These are phyloP conservation scores for Pontederia crassipes DNA, from an alignment of 176 grass and related monocot species.

Conservation along the genomic window DNA sequence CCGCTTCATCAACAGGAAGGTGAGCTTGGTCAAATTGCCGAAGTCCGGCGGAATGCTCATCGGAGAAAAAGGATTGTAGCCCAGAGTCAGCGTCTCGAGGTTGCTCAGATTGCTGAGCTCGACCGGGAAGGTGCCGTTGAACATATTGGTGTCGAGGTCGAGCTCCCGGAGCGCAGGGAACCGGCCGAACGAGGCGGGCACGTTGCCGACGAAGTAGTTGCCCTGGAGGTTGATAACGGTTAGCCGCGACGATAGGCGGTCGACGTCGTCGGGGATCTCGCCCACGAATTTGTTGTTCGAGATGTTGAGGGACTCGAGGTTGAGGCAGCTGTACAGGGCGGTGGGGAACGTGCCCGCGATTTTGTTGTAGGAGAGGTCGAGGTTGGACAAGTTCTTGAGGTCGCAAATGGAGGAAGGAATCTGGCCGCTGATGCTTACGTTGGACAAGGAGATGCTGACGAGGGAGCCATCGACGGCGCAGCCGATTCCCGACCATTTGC, in stretches of 20 bases:
- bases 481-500: slow-evolving; percentile 10
- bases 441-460: not conserved
- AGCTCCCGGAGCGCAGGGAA: slow-evolving; percentile 3
- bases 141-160: slow-evolving; percentile 1
- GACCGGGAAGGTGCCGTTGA: slow-evolving; percentile 6
- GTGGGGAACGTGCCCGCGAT: slow-evolving; percentile 16
- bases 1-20: not conserved
- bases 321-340: slow-evolving; percentile 7
- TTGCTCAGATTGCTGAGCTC: not conserved
- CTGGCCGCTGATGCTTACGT: not conserved
- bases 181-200: slow-evolving; percentile 18
- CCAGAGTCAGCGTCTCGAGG: not conserved
- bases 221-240: slow-evolving; percentile 3
- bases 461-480: slow-evolving; percentile 14
- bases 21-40: slow-evolving; percentile 6
- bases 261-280: slow-evolving; percentile 5
- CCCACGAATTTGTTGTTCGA: slow-evolving; percentile 13
- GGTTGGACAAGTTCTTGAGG: slow-evolving; percentile 8
- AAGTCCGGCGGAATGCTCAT: slow-evolving; percentile 8
- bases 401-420: slow-evolving; percentile 18
- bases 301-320: slow-evolving; percentile 10
- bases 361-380: slow-evolving; percentile 18
- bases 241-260: slow-evolving; percentile 7
- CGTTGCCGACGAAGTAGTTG: slow-evolving; percentile 23
- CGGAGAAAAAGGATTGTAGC: slow-evolving; percentile 2